A percentile compares a stretch with the other conserved stretches of the same genome.
Evolutionary conservation across 768 basidiomycete species (phyloP).

Genomic region (Pisolithus sp.): DNA sequence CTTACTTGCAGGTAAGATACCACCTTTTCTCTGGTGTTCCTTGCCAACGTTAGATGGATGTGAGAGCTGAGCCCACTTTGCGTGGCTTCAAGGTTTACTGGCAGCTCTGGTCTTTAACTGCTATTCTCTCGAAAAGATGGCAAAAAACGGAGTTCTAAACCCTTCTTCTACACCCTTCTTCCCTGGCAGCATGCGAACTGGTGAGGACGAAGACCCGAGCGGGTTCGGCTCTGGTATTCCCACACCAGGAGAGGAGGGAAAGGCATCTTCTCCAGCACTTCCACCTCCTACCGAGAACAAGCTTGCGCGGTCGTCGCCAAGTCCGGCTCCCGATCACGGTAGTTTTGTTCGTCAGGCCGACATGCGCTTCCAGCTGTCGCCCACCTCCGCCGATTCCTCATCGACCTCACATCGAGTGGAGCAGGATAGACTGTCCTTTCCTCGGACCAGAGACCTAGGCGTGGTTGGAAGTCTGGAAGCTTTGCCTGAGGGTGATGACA

Average conservation of each 20-base stretch:
- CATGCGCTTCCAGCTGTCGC: slow-evolving; percentile 33
- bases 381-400: slow-evolving; percentile 35
- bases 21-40: background rate
- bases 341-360: slow-evolving; percentile 15
- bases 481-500: slow-evolving; percentile 51
- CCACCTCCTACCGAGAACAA: slow-evolving; percentile 63
- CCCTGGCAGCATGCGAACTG: slow-evolving; percentile 53
- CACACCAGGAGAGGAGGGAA: slow-evolving; percentile 37
- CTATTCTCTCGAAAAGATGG: slow-evolving; percentile 41
- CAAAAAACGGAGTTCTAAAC: slow-evolving; percentile 71
- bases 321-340: slow-evolving; percentile 41
- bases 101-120: slow-evolving; percentile 16
- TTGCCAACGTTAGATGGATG: background rate
- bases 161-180: slow-evolving; percentile 83
- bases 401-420: slow-evolving; percentile 45
- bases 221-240: slow-evolving; percentile 42
- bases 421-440: slow-evolving; percentile 36
- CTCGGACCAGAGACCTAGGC: slow-evolving; percentile 43
- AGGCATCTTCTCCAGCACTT: slow-evolving; percentile 47
- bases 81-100: slow-evolving; percentile 10
- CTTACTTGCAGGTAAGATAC: slow-evolving; percentile 19
- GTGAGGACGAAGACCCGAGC: slow-evolving; percentile 47
- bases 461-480: slow-evolving; percentile 45
- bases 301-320: slow-evolving; percentile 66
- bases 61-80: slow-evolving; percentile 3